Evolutionary conservation across 257 asterid species (phyloP).

Genomic region (Gentiana dahurica): DNA sequence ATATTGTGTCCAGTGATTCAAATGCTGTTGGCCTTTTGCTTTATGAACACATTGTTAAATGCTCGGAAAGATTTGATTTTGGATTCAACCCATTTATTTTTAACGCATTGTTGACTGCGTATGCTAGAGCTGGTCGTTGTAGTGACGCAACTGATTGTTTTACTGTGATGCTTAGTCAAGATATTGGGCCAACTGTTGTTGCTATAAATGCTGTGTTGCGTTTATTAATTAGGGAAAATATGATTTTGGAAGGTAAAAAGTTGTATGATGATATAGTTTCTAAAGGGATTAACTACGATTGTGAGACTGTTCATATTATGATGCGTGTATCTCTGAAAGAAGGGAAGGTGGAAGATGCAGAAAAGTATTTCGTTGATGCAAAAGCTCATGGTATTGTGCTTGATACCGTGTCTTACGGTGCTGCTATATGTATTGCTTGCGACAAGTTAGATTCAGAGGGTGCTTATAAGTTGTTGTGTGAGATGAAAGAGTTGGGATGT

Average conservation of each 20-base stretch:
- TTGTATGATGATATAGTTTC: conserved; percentile 30
- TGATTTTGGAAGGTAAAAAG: conserved; percentile 31
- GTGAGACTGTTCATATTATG: conserved; percentile 45
- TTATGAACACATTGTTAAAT: conserved; percentile 34
- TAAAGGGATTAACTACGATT: conserved; percentile 33
- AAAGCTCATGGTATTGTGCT: conserved; percentile 38
- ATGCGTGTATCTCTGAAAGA: conserved; percentile 51
- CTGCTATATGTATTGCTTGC: conserved; percentile 55
- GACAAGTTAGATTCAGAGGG: conserved; percentile 20
- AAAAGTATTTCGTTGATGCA: conserved; percentile 39
- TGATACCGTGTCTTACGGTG: conserved; percentile 29
- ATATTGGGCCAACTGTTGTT: conserved; percentile 21
- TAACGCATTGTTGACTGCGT: conserved; percentile 41
- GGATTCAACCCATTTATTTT: conserved; percentile 31
- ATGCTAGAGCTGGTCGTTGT: conserved; percentile 33
- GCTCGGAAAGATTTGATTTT: conserved; percentile 39
- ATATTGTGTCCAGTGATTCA: conserved; percentile 30
- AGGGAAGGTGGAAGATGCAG: conserved; percentile 49
- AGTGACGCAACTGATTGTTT: conserved; percentile 61
- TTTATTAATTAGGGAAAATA: conserved; percentile 33
- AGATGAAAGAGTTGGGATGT: conserved; percentile 67
- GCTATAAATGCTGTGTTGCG: conserved; percentile 36
- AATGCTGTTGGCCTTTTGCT: conserved; percentile 28
- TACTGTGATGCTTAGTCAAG: conserved; percentile 29
- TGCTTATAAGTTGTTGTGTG: conserved; percentile 47